Conservation (phyloP, 768 basidiomycete genomes). For the Pisolithus tinctorius region DNA sequence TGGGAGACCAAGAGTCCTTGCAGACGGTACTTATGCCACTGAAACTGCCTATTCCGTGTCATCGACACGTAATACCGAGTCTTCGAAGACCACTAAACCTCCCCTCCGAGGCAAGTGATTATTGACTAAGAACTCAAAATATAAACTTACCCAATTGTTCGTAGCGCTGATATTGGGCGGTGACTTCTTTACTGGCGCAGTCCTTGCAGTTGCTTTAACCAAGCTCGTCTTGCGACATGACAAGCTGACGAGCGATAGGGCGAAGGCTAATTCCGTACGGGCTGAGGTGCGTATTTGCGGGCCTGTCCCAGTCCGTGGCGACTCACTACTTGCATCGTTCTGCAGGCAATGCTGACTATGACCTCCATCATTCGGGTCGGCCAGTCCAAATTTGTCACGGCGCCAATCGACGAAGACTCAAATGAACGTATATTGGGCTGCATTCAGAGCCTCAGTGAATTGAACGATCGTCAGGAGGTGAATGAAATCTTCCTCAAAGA, state of each 20-base stretch:
- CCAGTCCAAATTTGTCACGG: conserved; percentile 90
- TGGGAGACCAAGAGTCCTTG: conserved; percentile 71
- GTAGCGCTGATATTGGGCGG: conserved; percentile 84
- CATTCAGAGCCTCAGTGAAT: conserved; percentile 85
- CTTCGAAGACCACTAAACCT: conserved; percentile 87
- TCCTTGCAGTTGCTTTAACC: conserved; percentile 82
- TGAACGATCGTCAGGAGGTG: conserved; percentile 50
- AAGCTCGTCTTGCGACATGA: conserved; percentile 82
- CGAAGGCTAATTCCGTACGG: conserved; percentile 61
- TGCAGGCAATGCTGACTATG: conserved; percentile 94
- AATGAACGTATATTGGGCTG: conserved; percentile 95
- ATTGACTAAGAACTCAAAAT: background rate
- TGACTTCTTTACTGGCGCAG: conserved; percentile 94
- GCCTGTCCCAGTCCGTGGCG: background rate
- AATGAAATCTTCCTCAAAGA: conserved; percentile 76
- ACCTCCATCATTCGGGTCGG: conserved; percentile 94
- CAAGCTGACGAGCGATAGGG: conserved; percentile 43
- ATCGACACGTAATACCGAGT: conserved; percentile 56
- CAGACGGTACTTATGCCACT: conserved; percentile 97
- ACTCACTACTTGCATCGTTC: background rate
- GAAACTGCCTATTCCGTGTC: conserved; percentile 81
- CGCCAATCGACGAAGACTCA: conserved; percentile 97
- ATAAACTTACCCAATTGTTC: background rate
- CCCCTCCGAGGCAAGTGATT: conserved; percentile 65
- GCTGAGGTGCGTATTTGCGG: conserved; percentile 60